phyloP scores from a whole-genome alignment of 2,329 filamentous ascomycete species.

The Coniochaeta prunicola region DNA sequence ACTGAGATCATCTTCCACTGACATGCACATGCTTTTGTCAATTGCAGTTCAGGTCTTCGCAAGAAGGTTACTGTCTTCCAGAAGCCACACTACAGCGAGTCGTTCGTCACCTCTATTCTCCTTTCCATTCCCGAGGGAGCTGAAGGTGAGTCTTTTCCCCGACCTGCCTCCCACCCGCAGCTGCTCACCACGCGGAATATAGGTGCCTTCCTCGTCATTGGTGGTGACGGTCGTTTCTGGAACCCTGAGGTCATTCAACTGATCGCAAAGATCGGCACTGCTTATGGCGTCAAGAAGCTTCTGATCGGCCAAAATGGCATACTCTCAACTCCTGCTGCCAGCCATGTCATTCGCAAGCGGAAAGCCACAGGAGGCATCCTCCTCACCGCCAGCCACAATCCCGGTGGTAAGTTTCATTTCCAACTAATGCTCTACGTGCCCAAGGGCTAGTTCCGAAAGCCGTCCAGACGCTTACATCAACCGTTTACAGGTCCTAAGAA shows the following conservation, averaged over 20 bases:
- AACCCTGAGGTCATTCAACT: slow-evolving; percentile 95
- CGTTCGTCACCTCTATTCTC: slow-evolving; percentile 89
- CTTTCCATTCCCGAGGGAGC: slow-evolving; percentile 94
- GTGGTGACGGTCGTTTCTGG: slow-evolving; percentile 93
- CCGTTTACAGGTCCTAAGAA: slow-evolving; percentile 65
- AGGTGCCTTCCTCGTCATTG: slow-evolving; percentile 85
- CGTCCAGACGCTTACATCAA: background rate
- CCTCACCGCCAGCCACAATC: slow-evolving; percentile 95
- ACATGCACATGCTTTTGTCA: background rate
- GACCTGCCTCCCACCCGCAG: slow-evolving; percentile 6
- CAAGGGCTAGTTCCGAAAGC: background rate
- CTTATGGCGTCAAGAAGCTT: slow-evolving; percentile 98
- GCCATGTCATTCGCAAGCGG: slow-evolving; percentile 89
- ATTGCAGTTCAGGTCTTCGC: slow-evolving; percentile 79
- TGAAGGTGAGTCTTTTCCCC: slow-evolving; percentile 45
- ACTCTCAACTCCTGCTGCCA: slow-evolving; percentile 91
- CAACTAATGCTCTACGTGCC: background rate
- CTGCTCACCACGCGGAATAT: slow-evolving; percentile 1
- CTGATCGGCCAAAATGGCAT: slow-evolving; percentile 95
- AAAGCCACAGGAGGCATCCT: slow-evolving; percentile 95
- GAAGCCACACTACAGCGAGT: slow-evolving; percentile 89
- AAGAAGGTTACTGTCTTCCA: slow-evolving; percentile 99
- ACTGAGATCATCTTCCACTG: background rate
- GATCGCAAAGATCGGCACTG: slow-evolving; percentile 94
- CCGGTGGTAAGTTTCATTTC: slow-evolving; percentile 62